These are phyloP conservation scores for Seiridium unicorne DNA, from an alignment of 2,329 filamentous ascomycete species.

Conservation along the genomic window DNA sequence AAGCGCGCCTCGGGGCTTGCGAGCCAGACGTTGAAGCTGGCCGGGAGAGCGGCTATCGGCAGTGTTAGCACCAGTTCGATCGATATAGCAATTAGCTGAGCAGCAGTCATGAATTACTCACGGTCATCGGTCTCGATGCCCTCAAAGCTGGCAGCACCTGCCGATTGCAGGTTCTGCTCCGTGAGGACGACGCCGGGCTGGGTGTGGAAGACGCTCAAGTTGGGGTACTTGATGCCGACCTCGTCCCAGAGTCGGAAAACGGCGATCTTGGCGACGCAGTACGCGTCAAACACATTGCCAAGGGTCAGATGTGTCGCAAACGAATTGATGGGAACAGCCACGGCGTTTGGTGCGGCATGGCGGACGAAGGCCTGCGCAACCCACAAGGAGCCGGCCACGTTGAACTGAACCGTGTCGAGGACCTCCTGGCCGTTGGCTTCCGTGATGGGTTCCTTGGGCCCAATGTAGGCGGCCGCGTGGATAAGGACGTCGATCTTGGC, in stretches of 20 bases:
- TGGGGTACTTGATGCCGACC: conserved; percentile 36
- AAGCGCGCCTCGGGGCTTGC: conserved; percentile 43
- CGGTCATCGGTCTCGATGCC: conserved; percentile 29
- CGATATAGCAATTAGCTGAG: too few relatives aligned
- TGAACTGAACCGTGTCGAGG: conserved; percentile 29
- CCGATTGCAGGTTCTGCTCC: conserved; percentile 17
- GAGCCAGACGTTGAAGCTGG: conserved; percentile 42
- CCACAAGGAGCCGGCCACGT: conserved; percentile 31
- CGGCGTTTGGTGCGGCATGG: conserved; percentile 26
- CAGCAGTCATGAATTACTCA: too few relatives aligned
- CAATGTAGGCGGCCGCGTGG: conserved; percentile 32
- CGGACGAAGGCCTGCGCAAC: conserved; percentile 33
- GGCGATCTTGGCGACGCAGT: conserved; percentile 41
- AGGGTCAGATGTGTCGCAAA: conserved; percentile 30
- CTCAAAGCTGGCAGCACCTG: conserved; percentile 14
- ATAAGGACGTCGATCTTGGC: conserved; percentile 38
- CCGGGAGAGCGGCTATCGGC: conserved; percentile 33
- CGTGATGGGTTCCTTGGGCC: conserved; percentile 22
- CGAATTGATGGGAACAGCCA: conserved; percentile 33
- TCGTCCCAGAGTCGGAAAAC: conserved; percentile 39
- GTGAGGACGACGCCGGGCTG: conserved; percentile 38
- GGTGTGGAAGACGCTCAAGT: conserved; percentile 35
- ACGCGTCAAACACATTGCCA: conserved; percentile 26
- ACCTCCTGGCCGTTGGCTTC: conserved; percentile 30
- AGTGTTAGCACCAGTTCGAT: conserved; percentile 11